Conservation (phyloP, 495 filamentous ascomycete species). For the Neurospora cerealis region DNA sequence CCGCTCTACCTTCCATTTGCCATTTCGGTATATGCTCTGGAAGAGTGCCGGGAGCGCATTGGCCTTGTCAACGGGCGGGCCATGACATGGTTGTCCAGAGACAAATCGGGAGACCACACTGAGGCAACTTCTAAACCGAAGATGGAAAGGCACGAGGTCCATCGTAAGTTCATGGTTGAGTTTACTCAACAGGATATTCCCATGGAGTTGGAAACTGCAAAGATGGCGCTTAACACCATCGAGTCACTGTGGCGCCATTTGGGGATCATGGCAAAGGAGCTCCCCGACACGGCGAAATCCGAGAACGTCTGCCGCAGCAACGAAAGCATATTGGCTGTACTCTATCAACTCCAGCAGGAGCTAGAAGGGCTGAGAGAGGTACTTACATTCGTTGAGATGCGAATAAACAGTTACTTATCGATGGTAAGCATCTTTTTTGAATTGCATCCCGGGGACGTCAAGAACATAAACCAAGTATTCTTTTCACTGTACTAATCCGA, state of each 20-base stretch:
- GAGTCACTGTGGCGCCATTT: neutral
- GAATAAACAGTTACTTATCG: rapidly evolving
- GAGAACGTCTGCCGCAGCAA: neutral
- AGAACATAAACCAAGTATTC: too few species aligned
- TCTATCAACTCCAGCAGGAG: neutral
- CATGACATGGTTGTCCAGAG: too few species aligned
- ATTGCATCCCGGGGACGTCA: too few species aligned
- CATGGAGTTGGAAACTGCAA: neutral
- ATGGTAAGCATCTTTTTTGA: neutral
- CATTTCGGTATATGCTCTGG: neutral
- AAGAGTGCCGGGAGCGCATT: neutral
- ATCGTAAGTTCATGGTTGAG: neutral
- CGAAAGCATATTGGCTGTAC: neutral
- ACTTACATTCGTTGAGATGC: rapidly evolving
- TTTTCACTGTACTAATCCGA: too few species aligned
- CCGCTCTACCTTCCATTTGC: neutral
- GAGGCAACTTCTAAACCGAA: too few species aligned
- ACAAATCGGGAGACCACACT: too few species aligned
- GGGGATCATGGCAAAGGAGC: neutral
- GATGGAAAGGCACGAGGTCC: neutral
- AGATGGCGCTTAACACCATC: neutral
- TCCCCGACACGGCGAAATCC: neutral
- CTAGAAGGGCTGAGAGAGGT: neutral
- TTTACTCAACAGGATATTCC: neutral
- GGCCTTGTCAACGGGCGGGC: neutral